Evolutionary conservation across 305 asterid species (phyloP).

Genomic region (Fraxinus platypoda): DNA sequence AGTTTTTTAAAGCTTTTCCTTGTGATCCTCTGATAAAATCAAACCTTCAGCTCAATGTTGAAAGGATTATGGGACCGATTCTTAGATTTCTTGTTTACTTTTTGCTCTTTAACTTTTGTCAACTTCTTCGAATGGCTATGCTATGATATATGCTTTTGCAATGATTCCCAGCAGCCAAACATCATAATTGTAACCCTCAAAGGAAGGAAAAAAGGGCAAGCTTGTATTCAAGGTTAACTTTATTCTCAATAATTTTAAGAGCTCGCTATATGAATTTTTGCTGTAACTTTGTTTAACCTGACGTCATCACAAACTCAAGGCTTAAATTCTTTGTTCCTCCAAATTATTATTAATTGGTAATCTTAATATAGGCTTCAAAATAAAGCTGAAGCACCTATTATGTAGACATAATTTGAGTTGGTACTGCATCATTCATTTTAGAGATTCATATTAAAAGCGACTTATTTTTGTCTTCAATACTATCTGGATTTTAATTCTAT

Average conservation of each 20-base stretch:
- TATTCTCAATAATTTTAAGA: neutral
- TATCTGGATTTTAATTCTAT: slow-evolving; percentile 9
- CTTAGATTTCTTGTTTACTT: neutral
- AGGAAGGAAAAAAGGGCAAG: neutral
- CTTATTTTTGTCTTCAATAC: neutral
- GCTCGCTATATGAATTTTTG: neutral
- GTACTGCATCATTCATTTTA: neutral
- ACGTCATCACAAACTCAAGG: neutral
- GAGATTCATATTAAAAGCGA: neutral
- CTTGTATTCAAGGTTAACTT: neutral
- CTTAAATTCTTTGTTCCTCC: neutral
- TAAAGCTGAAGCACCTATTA: neutral
- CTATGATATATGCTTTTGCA: neutral
- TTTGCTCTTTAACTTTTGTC: neutral
- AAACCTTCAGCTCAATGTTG: neutral
- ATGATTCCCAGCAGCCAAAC: neutral
- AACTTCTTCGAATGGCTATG: neutral
- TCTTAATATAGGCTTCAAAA: neutral
- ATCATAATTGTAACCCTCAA: neutral
- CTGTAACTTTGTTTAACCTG: neutral
- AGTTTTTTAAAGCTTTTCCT: neutral
- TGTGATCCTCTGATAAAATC: neutral
- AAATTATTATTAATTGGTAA: too few relatives aligned
- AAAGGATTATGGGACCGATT: neutral
- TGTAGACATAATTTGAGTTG: neutral